Conservation (phyloP, 805 yeast genomes). For the Saccharomycopsis guyanensis region DNA sequence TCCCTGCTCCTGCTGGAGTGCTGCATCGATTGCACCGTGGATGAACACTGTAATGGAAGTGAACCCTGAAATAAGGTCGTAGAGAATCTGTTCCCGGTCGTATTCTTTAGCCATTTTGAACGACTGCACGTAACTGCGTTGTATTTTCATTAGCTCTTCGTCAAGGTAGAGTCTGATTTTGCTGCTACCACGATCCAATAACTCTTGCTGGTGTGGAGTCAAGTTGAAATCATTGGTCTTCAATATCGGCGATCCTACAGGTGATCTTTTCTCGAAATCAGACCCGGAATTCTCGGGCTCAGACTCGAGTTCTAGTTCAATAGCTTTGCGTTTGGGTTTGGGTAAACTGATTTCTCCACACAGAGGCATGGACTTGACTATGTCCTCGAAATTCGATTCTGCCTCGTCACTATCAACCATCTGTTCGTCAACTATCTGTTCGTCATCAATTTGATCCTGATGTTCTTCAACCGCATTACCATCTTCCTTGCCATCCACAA, state of each 20-base stretch:
- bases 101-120: slow-evolving; percentile 16
- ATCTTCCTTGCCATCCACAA: neutral
- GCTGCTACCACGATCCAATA: neutral
- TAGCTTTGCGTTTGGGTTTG: neutral
- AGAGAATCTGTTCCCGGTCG: slow-evolving; percentile 3
- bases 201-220: neutral
- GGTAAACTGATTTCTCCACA: neutral
- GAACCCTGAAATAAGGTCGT: slow-evolving; percentile 38
- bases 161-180: slow-evolving; percentile 48
- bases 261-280: slow-evolving; percentile 1
- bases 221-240: neutral
- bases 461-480: slow-evolving; percentile 1
- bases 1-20: slow-evolving; percentile 12
- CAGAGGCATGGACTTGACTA: neutral
- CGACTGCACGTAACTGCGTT: slow-evolving; percentile 43
- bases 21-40: slow-evolving; percentile 33
- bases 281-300: neutral
- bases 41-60: slow-evolving; percentile 44
- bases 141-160: slow-evolving; percentile 42
- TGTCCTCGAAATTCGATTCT: neutral
- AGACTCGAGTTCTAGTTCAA: neutral
- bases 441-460: neutral
- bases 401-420: slow-evolving; percentile 1
- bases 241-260: neutral
- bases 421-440: neutral